Evolutionary conservation across 2,329 filamentous ascomycete species (phyloP).

Genomic region (Metarhizium robertsii): DNA sequence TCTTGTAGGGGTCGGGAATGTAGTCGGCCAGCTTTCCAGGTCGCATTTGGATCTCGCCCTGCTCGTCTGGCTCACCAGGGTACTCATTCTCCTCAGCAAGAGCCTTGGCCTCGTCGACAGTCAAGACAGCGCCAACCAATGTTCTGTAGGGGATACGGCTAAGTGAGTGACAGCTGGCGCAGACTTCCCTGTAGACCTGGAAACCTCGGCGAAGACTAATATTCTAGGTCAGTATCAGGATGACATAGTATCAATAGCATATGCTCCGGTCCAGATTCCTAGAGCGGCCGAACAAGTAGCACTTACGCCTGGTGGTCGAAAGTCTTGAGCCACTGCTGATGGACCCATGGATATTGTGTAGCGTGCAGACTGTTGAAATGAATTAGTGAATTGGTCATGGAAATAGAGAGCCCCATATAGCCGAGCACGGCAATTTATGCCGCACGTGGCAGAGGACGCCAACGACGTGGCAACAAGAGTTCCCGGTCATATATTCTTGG

Average conservation of each 20-base stretch:
- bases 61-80: constrained; percentile 93
- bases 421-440: constrained; percentile 22
- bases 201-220: constrained; percentile 91
- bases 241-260: constrained; percentile 13
- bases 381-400: constrained; percentile 17
- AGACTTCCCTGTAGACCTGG: constrained; percentile 98
- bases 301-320: constrained; percentile 94
- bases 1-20: constrained; percentile 91
- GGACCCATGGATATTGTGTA: constrained; percentile 91
- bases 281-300: not conserved
- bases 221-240: not conserved
- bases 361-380: constrained; percentile 65
- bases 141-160: constrained; percentile 87
- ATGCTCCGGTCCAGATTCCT: not conserved
- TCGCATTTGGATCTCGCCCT: constrained; percentile 97
- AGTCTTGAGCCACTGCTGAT: constrained; percentile 84
- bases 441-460: constrained; percentile 13
- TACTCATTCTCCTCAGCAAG: constrained; percentile 98
- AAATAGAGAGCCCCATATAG: constrained; percentile 4
- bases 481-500: not conserved
- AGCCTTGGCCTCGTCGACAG: constrained; percentile 94
- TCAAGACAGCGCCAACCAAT: constrained; percentile 85
- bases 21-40: constrained; percentile 98
- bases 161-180: constrained; percentile 94
- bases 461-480: not conserved